These are phyloP conservation scores for Paraphoma sp. DNA, from an alignment of 2,329 filamentous ascomycete species.

Conservation along the genomic window DNA sequence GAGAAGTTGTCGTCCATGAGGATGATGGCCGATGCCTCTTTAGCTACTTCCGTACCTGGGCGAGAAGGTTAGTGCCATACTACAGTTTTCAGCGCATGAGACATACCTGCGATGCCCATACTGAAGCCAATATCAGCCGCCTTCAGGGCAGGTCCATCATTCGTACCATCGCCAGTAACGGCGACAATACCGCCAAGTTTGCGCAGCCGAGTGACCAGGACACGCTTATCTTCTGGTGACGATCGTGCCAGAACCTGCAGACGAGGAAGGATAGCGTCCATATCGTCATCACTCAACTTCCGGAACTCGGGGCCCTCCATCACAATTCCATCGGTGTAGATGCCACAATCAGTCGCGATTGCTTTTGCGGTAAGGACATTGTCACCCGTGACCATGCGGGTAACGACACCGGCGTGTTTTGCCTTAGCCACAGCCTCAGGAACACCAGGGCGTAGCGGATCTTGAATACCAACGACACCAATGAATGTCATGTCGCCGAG, in stretches of 20 bases:
- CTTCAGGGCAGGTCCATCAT: constrained; percentile 80
- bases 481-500: constrained; percentile 76
- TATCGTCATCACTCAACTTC: constrained; percentile 67
- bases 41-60: constrained; percentile 77
- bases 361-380: constrained; percentile 79
- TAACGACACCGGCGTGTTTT: constrained; percentile 76
- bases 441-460: constrained; percentile 77
- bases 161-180: constrained; percentile 83
- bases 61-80: background rate
- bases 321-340: constrained; percentile 70
- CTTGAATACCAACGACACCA: constrained; percentile 78
- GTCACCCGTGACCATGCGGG: constrained; percentile 88
- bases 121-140: constrained; percentile 83
- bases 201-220: constrained; percentile 68
- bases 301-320: constrained; percentile 82
- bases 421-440: constrained; percentile 73
- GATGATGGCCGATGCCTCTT: constrained; percentile 83
- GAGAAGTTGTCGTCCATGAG: constrained; percentile 87
- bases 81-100: background rate
- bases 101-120: constrained; percentile 72
- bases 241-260: constrained; percentile 73
- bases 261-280: constrained; percentile 63
- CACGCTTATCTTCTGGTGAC: constrained; percentile 71
- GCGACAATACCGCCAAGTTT: constrained; percentile 77
- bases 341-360: constrained; percentile 79